Conservation (phyloP, 2,329 filamentous ascomycete species). For the Coniella vitis region DNA sequence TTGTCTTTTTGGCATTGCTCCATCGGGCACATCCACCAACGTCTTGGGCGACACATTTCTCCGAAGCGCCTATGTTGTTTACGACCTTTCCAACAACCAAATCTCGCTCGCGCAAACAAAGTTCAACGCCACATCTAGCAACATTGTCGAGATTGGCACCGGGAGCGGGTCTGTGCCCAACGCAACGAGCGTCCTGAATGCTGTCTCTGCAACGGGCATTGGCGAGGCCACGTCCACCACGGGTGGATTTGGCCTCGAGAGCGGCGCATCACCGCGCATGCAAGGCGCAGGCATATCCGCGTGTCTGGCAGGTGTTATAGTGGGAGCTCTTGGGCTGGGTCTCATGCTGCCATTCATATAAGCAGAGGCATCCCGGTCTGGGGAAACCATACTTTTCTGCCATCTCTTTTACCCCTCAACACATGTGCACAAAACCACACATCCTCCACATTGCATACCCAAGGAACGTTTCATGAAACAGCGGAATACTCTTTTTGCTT, state of each 20-base stretch:
- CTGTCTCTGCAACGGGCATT: conserved; percentile 43
- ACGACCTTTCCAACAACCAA: conserved; percentile 65
- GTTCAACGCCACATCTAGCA: conserved; percentile 47
- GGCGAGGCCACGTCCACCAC: conserved; percentile 16
- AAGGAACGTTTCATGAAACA: too few relatives aligned
- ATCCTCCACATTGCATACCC: too few relatives aligned
- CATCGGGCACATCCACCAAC: conserved; percentile 46
- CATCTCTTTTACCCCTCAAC: too few relatives aligned
- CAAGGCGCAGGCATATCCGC: neutral
- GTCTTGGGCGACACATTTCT: conserved; percentile 71
- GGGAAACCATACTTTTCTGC: neutral
- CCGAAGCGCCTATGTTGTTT: conserved; percentile 68
- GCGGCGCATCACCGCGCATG: neutral
- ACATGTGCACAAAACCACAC: too few relatives aligned
- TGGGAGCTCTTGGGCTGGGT: neutral
- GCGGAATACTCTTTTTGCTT: too few relatives aligned
- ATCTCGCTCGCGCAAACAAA: conserved; percentile 63
- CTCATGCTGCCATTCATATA: neutral
- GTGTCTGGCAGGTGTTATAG: conserved; percentile 2
- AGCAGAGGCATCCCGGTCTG: too few relatives aligned
- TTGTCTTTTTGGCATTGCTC: conserved; percentile 63
- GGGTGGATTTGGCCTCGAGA: conserved; percentile 15
- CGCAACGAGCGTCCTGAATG: conserved; percentile 42
- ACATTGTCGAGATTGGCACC: conserved; percentile 48
- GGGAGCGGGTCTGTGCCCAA: conserved; percentile 45